A percentile compares a stretch with the other conserved stretches of the same genome.
phyloP scores from a whole-genome alignment of 257 asterid genomes.

The Scutellaria barbata region DNA sequence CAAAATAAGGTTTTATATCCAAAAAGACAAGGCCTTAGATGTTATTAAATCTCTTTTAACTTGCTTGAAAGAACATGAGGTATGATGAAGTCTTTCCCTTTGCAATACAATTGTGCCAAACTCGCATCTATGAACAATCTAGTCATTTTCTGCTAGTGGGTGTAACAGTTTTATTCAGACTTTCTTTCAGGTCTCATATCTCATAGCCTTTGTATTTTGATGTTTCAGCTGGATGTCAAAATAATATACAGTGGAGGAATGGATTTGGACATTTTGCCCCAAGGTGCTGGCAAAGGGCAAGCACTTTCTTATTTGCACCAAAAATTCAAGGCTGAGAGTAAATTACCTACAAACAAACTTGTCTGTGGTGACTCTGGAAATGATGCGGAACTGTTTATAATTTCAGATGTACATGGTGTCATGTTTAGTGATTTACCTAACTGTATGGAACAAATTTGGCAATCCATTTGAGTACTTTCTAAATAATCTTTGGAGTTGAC shows the following conservation, averaged over 20 bases:
- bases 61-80: slow-evolving; percentile 73
- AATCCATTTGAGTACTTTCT: slow-evolving; percentile 25
- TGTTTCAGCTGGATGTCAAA: slow-evolving; percentile 82
- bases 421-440: slow-evolving; percentile 66
- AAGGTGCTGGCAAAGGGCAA: slow-evolving; percentile 99
- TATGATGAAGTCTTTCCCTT: slow-evolving; percentile 46
- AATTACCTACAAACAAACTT: slow-evolving; percentile 80
- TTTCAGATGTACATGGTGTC: slow-evolving; percentile 92
- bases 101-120: slow-evolving; percentile 22
- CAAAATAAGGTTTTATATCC: slow-evolving; percentile 84
- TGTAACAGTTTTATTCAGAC: slow-evolving; percentile 14
- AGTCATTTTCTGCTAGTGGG: slow-evolving; percentile 20
- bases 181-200: slow-evolving; percentile 29
- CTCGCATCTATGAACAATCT: slow-evolving; percentile 26
- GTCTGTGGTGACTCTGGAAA: slow-evolving; percentile 99
- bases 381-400: slow-evolving; percentile 89
- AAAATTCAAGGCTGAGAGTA: slow-evolving; percentile 65
- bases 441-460: slow-evolving; percentile 23
- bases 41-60: slow-evolving; percentile 62
- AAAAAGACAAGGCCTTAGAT: slow-evolving; percentile 76
- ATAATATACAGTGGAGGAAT: slow-evolving; percentile 98
- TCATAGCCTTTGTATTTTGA: slow-evolving; percentile 34
- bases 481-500: slow-evolving; percentile 22
- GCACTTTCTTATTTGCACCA: slow-evolving; percentile 95
- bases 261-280: slow-evolving; percentile 94